Conservation (phyloP, 2,329 filamentous ascomycete genomes). For the Monosporascus sp. region DNA sequence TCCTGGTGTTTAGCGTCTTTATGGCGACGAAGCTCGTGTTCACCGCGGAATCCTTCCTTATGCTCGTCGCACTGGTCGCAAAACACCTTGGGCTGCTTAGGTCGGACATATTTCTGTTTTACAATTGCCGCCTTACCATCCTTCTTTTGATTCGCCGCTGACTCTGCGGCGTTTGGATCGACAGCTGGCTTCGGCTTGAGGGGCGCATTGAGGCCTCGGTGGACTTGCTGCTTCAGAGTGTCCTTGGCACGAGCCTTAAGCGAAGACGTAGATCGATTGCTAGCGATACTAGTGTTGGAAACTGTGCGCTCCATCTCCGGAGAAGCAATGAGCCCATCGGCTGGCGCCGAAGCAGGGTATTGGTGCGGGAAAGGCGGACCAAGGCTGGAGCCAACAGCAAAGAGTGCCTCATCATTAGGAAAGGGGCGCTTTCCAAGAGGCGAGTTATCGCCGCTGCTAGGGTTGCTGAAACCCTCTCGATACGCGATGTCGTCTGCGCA, state of each 20-base stretch:
- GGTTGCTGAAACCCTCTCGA: constrained; percentile 17
- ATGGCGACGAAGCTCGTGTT: constrained; percentile 73
- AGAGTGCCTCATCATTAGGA: constrained; percentile 21
- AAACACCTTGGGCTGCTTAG: constrained; percentile 64
- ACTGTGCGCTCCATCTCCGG: constrained; percentile 42
- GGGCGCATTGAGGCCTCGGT: constrained; percentile 32
- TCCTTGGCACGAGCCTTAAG: constrained; percentile 43
- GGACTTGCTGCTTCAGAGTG: constrained; percentile 39
- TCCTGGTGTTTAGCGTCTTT: constrained; percentile 58
- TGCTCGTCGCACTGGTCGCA: constrained; percentile 67
- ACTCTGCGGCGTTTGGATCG: constrained; percentile 21
- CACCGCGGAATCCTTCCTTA: constrained; percentile 75
- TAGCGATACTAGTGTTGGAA: constrained; percentile 39
- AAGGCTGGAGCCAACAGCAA: constrained; percentile 35
- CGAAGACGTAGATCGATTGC: constrained; percentile 40
- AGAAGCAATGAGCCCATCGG: constrained; percentile 26
- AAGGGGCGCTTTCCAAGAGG: constrained; percentile 21
- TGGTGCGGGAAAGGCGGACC: constrained; percentile 19
- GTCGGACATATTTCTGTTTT: constrained; percentile 50
- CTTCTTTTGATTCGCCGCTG: constrained; percentile 25
- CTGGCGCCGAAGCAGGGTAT: constrained; percentile 24
- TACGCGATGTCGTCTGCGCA: constrained; percentile 16
- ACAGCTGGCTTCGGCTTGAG: constrained; percentile 42
- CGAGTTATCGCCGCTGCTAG: constrained; percentile 19
- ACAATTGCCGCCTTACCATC: constrained; percentile 38